phyloP scores from a whole-genome alignment of 148 eudicot species.

The Rhododendron henanense region DNA sequence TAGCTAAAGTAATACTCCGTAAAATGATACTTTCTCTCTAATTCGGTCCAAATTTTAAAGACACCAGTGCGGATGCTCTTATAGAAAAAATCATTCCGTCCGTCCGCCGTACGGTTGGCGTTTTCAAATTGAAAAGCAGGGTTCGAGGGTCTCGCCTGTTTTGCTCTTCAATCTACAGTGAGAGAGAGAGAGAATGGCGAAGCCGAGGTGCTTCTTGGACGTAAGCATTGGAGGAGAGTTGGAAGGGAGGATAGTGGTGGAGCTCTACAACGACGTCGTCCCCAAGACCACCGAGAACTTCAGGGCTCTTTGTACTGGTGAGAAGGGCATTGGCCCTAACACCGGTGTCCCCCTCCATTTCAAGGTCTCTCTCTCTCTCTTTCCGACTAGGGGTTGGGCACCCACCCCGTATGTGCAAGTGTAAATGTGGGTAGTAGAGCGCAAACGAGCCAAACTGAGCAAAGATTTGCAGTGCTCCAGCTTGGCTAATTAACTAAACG shows the following conservation, averaged over 20 bases:
- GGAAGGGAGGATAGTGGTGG: conserved; percentile 70
- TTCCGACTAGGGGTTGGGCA: neutral
- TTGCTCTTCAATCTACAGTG: neutral
- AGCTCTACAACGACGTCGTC: conserved; percentile 57
- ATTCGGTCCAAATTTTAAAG: too few relatives aligned
- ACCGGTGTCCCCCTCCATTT: conserved; percentile 65
- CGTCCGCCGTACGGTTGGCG: neutral
- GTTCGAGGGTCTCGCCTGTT: neutral
- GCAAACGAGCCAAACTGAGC: too few relatives aligned
- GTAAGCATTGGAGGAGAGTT: conserved; percentile 71
- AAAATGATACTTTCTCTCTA: too few relatives aligned
- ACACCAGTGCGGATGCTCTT: too few relatives aligned
- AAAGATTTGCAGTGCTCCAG: too few relatives aligned
- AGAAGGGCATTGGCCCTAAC: conserved; percentile 50
- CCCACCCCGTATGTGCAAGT: too few relatives aligned
- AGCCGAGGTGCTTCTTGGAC: conserved; percentile 56
- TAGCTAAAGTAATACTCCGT: too few relatives aligned
- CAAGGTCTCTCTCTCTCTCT: conserved; percentile 33
- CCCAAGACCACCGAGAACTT: conserved; percentile 84
- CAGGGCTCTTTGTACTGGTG: conserved; percentile 86
- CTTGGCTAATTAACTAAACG: too few relatives aligned
- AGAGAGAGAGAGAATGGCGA: conserved; percentile 27
- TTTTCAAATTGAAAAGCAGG: neutral
- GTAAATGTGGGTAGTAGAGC: too few relatives aligned
- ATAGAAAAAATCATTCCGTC: too few relatives aligned